Evolutionary conservation across 768 basidiomycete genomes (phyloP), one percentile per base, ranked within the genome.

Genomic region (Psilocybe sp.): DNA sequence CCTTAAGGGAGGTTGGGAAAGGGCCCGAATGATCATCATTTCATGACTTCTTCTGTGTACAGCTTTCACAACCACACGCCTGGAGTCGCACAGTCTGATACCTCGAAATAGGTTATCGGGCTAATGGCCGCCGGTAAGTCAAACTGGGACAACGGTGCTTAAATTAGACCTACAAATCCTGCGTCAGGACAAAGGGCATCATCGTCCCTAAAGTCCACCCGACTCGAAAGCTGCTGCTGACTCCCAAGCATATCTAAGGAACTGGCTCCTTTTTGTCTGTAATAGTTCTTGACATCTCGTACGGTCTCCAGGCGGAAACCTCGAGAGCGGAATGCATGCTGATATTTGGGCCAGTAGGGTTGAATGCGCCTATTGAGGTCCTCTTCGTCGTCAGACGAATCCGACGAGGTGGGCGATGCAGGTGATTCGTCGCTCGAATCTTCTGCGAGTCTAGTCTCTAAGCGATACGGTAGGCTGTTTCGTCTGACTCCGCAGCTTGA

Each of bases 71-170:
- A 90, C 70, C 28, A 89, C 66, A 56, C 76, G 80, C 52, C 53
- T 65, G 15, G 75, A 78, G 52, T 84, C 81, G 44, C 58, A 63
- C 46, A 71, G 64, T 54, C 78, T 74, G 42, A 73, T 76, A 19
- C 87, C 88, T 42, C 87, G 78, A 64, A 90, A 90, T 36, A 90
- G 68, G 60, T 83, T 81, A 51, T 86, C 87, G 40, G 79, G 85
- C 88, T 89, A 52, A 48, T 31, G n/a, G 43, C 52, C 32, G 28
- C 32, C 19, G 28, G 35, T 49, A 37, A 44, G 38, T 55, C 23
- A 47, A 39, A 42, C 18, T 43, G 40, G 31, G 32, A 53, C 33
- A n/a, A 44, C 44, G 23, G 23, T 3, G 16, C 16, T 40, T 51
- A 40, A 34, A 50, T 41, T 20, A 40, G 18, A 74, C 82, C 60